Evolutionary conservation across 768 basidiomycete species (phyloP), one percentile per base, ranked within the genome.

Genomic region (Leccinum aurantiacum): DNA sequence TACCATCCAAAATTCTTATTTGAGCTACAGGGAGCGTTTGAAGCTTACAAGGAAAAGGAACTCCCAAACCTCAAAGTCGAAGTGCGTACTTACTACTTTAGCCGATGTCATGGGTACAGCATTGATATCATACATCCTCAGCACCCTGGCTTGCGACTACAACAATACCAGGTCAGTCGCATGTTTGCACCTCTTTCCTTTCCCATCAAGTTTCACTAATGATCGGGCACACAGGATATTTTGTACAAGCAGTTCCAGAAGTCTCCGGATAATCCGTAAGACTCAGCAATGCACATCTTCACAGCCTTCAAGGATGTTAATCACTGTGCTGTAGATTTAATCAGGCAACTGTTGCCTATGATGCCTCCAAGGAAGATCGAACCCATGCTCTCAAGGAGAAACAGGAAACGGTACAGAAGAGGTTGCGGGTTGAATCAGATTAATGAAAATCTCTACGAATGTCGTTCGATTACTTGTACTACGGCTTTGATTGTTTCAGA

Each of bases 201-300:
- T 56, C 29, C 2, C 22, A 57, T 49, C 48, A 29, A 25, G 19
- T 35, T 27, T 14, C 25, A 24, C 54, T 71, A 14, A 64, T 54
- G 33, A 33, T 33, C 35, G 14, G 22, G 7, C 35, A 8, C 56
- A 63, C 70, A 93, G 85, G 95, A 98, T 60, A 76, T 94, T 53
- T 76, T 97, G 52, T 89, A 84, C 84, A 97, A 96, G 76, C 87
- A 93, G 73, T 98, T 98, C 86, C 92, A 97, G 74, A 98, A 97
- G 74, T 88, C 91, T 2, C 92, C 94, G 0, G 95, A 97, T 62
- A 97, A 97, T 74, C 91, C 95, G 94, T 95, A 76, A 46, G 70
- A 89, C 37, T 5, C 14, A 19, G 38, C 4, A 24, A 51, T 44
- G 17, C 9, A 41, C 49, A 33, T 53, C 48, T 58, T 53, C 57